phyloP scores from a whole-genome alignment of 2,329 filamentous ascomycete species.

The Monosporascus cannonballus region DNA sequence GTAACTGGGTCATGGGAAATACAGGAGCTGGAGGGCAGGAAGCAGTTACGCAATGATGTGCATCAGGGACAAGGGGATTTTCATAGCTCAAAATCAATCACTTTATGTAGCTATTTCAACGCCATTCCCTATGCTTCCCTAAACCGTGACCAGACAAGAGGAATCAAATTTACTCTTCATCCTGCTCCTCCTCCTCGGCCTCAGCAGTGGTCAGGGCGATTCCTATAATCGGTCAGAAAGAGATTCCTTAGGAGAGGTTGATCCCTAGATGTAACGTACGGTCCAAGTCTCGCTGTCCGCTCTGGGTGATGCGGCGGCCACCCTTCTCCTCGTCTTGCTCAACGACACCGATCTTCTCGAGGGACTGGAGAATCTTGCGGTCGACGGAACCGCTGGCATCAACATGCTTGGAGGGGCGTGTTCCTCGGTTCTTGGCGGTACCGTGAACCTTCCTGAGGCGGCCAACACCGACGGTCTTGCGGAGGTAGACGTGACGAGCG shows the following conservation, averaged over 20 bases:
- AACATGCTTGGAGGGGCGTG: constrained; percentile 87
- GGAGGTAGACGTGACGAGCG: constrained; percentile 97
- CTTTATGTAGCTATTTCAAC: constrained; percentile 24
- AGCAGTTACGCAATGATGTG: not conserved
- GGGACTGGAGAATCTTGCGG: constrained; percentile 93
- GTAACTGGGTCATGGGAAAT: too few species aligned
- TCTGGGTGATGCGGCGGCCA: constrained; percentile 95
- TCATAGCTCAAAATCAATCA: constrained; percentile 2
- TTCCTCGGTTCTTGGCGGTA: constrained; percentile 93
- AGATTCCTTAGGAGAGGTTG: not conserved
- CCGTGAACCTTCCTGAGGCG: constrained; percentile 96
- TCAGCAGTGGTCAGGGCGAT: constrained; percentile 77
- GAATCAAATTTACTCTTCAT: constrained; percentile 53
- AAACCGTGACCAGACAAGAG: constrained; percentile 11
- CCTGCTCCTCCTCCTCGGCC: constrained; percentile 62
- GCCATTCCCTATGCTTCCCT: constrained; percentile 28
- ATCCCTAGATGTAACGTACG: constrained; percentile 39
- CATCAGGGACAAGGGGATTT: not conserved
- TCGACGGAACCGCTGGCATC: constrained; percentile 93
- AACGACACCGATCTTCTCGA: constrained; percentile 98
- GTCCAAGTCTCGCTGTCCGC: constrained; percentile 98
- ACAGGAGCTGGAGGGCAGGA: too few species aligned
- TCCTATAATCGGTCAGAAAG: constrained; percentile 31
- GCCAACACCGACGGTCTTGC: constrained; percentile 98
- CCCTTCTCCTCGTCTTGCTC: constrained; percentile 98